These are phyloP conservation scores for Chionographis japonica DNA, from an alignment of 106 monocot genomes.

Conservation along the genomic window DNA sequence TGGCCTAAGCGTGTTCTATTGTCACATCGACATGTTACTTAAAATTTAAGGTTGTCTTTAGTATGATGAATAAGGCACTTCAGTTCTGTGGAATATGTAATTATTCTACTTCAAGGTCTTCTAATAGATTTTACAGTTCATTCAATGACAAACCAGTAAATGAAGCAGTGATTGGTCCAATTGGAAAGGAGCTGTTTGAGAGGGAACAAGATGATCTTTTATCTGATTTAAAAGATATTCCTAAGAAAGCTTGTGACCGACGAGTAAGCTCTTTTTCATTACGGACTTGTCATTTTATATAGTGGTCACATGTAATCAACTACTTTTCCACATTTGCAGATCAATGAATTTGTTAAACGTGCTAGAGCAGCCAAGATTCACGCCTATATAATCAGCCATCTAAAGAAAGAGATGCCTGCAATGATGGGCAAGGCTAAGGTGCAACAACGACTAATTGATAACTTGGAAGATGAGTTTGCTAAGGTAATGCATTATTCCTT, in stretches of 20 bases:
- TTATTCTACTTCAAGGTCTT: not conserved
- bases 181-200: conserved; percentile 88
- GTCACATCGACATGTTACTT: no score
- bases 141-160: conserved; percentile 80
- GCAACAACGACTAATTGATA: conserved; percentile 76
- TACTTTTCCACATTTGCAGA: conserved; percentile 32
- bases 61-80: not conserved
- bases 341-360: conserved; percentile 97
- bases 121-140: conserved; percentile 45
- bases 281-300: not conserved
- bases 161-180: conserved; percentile 57
- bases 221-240: conserved; percentile 87
- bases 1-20: no score
- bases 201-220: conserved; percentile 90
- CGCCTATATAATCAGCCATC: conserved; percentile 85
- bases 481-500: conserved; percentile 42
- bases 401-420: conserved; percentile 93
- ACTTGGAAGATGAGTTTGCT: conserved; percentile 66
- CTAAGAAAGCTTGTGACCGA: conserved; percentile 86
- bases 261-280: conserved; percentile 32
- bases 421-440: conserved; percentile 93
- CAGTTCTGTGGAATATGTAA: not conserved
- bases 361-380: conserved; percentile 87
- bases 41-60: not conserved
- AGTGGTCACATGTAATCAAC: not conserved